A percentile compares a stretch with the other conserved stretches of the same genome.
Evolutionary conservation across 352 stramenopile genomes (phyloP).

Genomic region (Blastocystis hominis): DNA sequence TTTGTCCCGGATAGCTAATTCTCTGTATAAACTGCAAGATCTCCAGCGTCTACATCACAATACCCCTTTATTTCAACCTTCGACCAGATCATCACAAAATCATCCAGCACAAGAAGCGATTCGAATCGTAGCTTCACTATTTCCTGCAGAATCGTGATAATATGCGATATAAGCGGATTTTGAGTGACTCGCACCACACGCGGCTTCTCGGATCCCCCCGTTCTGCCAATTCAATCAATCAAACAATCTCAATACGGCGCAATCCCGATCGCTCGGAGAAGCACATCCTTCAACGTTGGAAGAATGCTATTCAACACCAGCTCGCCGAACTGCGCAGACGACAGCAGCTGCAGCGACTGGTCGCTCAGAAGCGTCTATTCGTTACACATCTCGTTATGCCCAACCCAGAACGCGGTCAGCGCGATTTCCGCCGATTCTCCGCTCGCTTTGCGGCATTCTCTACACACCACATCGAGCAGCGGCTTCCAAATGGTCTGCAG

Average conservation of each 20-base stretch:
- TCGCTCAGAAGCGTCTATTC: neutral
- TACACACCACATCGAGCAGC: neutral
- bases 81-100: conserved; percentile 21
- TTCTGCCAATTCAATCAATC: neutral
- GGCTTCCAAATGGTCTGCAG: neutral
- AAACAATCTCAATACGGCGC: neutral
- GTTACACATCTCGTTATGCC: neutral
- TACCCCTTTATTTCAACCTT: neutral
- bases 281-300: conserved; percentile 14
- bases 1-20: neutral
- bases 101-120: neutral
- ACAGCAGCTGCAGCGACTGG: neutral
- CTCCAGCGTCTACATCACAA: conserved; percentile 21
- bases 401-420: neutral
- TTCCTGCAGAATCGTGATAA: neutral
- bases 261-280: neutral
- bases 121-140: conserved; percentile 43
- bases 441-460: neutral
- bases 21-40: conserved; percentile 51
- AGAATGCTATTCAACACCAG: neutral
- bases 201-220: neutral
- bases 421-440: neutral
- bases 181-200: neutral
- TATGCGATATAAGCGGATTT: neutral
- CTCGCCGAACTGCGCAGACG: neutral